These are phyloP conservation scores for Rhodotorula sp. DNA, from an alignment of 1,284 basidiomycete species.

Conservation along the genomic window DNA sequence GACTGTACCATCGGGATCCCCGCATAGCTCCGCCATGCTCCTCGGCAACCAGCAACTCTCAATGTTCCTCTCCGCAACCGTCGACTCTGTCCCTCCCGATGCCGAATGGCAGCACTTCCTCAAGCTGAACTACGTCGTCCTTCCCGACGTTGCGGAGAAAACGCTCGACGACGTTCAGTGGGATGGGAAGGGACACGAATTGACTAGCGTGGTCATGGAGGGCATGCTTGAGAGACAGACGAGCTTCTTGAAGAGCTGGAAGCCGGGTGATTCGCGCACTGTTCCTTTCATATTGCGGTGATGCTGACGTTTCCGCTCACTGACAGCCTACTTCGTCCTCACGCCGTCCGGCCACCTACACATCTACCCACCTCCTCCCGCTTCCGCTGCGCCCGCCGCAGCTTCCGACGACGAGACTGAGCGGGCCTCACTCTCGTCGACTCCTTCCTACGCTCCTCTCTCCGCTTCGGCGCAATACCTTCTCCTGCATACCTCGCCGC, in stretches of 20 bases:
- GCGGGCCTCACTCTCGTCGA: background rate
- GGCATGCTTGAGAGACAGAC: constrained; percentile 39
- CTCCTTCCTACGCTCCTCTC: background rate
- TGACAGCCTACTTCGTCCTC: constrained; percentile 30
- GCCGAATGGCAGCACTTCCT: constrained; percentile 39
- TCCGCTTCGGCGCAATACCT: constrained; percentile 32
- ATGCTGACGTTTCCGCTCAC: no score
- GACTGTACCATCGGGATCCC: background rate
- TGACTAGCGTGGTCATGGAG: constrained; percentile 25
- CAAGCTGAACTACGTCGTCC: constrained; percentile 27
- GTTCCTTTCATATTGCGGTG: background rate
- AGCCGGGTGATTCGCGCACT: constrained; percentile 9
- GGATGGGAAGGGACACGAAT: constrained; percentile 19
- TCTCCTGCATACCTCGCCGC: constrained; percentile 26
- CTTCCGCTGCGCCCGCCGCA: background rate
- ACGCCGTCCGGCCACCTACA: constrained; percentile 36
- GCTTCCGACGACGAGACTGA: background rate
- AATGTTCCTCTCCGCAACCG: constrained; percentile 32
- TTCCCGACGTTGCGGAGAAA: background rate
- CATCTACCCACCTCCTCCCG: constrained; percentile 23
- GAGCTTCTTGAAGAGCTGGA: constrained; percentile 34
- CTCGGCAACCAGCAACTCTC: constrained; percentile 34
- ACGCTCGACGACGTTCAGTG: constrained; percentile 16
- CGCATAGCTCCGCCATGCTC: constrained; percentile 31
- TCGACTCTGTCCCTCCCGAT: constrained; percentile 31